Conservation (phyloP, 2,329 filamentous ascomycete genomes). For the Dothistroma pini region DNA sequence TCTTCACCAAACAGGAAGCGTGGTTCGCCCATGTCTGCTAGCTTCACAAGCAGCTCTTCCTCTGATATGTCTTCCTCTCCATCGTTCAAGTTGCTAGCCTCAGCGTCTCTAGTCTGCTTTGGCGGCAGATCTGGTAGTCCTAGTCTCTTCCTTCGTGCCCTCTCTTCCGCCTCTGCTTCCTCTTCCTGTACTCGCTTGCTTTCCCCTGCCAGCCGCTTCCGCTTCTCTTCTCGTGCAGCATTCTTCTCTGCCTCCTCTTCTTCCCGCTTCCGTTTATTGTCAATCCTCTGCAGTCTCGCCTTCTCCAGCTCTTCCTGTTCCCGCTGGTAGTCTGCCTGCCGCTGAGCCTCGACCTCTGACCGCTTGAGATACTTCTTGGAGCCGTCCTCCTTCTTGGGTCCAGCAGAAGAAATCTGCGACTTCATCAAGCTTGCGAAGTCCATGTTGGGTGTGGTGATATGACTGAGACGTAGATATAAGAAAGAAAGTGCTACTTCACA, state of each 20-base stretch:
- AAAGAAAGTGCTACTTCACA: background rate
- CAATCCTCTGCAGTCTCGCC: constrained; percentile 64
- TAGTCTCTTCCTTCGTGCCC: constrained; percentile 66
- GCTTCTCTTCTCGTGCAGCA: constrained; percentile 74
- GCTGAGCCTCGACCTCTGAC: constrained; percentile 78
- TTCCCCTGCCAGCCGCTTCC: constrained; percentile 74
- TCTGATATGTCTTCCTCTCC: constrained; percentile 63
- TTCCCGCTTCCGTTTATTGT: constrained; percentile 82
- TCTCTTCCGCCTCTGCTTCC: constrained; percentile 69
- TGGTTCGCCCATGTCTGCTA: constrained; percentile 72
- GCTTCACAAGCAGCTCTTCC: constrained; percentile 62
- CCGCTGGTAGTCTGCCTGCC: constrained; percentile 72
- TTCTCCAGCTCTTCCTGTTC: constrained; percentile 73
- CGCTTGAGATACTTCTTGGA: constrained; percentile 78
- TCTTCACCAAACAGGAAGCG: constrained; percentile 75
- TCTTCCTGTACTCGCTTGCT: constrained; percentile 66
- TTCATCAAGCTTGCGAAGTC: constrained; percentile 94
- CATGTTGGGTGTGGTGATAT: constrained; percentile 54
- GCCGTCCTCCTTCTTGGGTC: constrained; percentile 56
- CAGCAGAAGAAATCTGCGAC: constrained; percentile 67
- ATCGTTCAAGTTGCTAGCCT: constrained; percentile 27
- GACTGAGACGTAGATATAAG: background rate
- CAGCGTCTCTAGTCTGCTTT: constrained; percentile 42
- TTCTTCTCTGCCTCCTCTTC: constrained; percentile 74
- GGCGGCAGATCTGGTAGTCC: constrained; percentile 70